Percentiles rank a stretch among this genome's conserved stretches.
Conservation (phyloP, 805 yeast genomes). For the Pichia scutulata region DNA sequence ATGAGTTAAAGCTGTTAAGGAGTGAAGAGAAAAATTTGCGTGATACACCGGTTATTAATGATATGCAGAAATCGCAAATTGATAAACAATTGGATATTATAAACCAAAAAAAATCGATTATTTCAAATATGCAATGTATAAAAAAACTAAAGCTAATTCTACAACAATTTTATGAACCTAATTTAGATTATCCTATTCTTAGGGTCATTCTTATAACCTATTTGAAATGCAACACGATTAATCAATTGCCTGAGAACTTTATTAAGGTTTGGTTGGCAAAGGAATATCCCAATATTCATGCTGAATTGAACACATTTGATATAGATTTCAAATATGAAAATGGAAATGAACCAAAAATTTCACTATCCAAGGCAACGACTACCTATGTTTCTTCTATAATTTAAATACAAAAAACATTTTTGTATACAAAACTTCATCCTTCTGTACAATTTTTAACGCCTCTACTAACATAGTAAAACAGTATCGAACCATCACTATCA, state of each 20-base stretch:
- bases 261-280: slow-evolving; percentile 28
- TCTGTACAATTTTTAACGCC: slow-evolving; percentile 39
- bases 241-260: slow-evolving; percentile 35
- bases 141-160: slow-evolving; percentile 17
- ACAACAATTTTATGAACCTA: slow-evolving; percentile 1
- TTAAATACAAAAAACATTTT: neutral
- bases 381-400: neutral
- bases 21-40: slow-evolving; percentile 20
- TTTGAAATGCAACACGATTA: slow-evolving; percentile 21
- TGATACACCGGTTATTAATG: slow-evolving; percentile 24
- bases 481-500: slow-evolving; percentile 61
- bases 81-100: slow-evolving; percentile 18
- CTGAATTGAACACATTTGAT: neutral
- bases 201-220: slow-evolving; percentile 36
- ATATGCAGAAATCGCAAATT: slow-evolving; percentile 22
- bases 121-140: slow-evolving; percentile 27
- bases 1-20: slow-evolving; percentile 18
- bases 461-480: slow-evolving; percentile 60
- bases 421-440: neutral
- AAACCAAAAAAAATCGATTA: slow-evolving; percentile 20
- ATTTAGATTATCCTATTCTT: slow-evolving; percentile 15
- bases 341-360: neutral
- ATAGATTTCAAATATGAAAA: neutral
- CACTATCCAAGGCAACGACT: neutral
- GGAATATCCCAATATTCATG: slow-evolving; percentile 27